Conservation (phyloP, 371 early-diverging fungal genomes). For the Parasitella parasitica region DNA sequence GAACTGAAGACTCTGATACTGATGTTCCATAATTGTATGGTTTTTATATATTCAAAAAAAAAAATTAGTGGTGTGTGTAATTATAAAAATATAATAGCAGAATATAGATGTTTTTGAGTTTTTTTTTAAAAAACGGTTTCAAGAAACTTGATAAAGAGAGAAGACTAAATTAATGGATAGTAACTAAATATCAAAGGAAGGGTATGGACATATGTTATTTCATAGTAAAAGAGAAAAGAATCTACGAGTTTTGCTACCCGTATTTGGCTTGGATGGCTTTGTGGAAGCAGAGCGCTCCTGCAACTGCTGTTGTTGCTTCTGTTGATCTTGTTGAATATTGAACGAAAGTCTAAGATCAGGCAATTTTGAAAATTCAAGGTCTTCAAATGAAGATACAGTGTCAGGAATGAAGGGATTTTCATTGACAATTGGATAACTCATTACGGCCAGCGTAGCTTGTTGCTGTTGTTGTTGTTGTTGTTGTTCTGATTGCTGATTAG, state of each 20-base stretch:
- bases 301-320: background rate
- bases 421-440: background rate
- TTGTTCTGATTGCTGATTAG: background rate
- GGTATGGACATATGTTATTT: slow-evolving; percentile 8
- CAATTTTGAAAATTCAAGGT: slow-evolving; percentile 21
- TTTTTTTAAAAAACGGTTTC: background rate
- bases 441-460: slow-evolving; percentile 30
- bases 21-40: too few species aligned
- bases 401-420: background rate
- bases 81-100: background rate
- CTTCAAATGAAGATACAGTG: slow-evolving; percentile 11
- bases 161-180: background rate
- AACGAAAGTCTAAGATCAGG: slow-evolving; percentile 30
- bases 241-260: slow-evolving; percentile 27
- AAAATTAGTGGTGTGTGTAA: background rate
- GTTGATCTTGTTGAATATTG: slow-evolving; percentile 7
- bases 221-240: slow-evolving; percentile 35
- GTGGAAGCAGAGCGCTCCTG: slow-evolving; percentile 11
- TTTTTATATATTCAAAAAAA: too few species aligned
- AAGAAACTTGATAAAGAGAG: background rate
- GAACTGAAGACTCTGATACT: too few species aligned
- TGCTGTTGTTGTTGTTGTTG: slow-evolving; percentile 3
- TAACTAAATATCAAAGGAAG: background rate
- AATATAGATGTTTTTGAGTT: background rate
- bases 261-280: slow-evolving; percentile 7